These are phyloP conservation scores for Rhytidhysteron rufulum DNA, from an alignment of 2,329 filamentous ascomycete species.

Conservation along the genomic window DNA sequence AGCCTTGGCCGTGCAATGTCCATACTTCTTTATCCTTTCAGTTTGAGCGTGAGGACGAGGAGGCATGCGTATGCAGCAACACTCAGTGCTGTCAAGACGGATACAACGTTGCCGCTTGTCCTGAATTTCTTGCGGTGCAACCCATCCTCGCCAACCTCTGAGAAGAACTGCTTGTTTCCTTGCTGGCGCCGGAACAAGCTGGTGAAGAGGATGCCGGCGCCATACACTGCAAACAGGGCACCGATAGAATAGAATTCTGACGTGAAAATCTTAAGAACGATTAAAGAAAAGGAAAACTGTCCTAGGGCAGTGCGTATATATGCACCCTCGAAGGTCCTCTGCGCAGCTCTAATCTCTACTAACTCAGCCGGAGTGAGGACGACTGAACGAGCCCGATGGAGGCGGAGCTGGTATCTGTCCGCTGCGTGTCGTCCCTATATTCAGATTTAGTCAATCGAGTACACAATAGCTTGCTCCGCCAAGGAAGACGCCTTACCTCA, in stretches of 20 bases:
- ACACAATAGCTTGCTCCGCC: background rate
- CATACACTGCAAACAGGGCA: conserved; percentile 92
- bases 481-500: conserved; percentile 9
- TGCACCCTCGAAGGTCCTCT: conserved; percentile 94
- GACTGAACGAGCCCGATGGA: conserved; percentile 80
- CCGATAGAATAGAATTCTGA: conserved; percentile 95
- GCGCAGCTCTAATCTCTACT: conserved; percentile 89
- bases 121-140: conserved; percentile 59
- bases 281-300: conserved; percentile 91
- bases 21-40: conserved; percentile 29
- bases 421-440: conserved; percentile 56
- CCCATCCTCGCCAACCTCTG: conserved; percentile 57
- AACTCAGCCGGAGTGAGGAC: conserved; percentile 79
- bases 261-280: conserved; percentile 96
- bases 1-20: conserved; percentile 1
- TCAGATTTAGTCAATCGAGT: conserved; percentile 5
- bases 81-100: conserved; percentile 59
- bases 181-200: conserved; percentile 83
- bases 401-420: conserved; percentile 72
- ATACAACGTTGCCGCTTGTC: conserved; percentile 63
- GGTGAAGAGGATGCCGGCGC: conserved; percentile 76
- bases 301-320: conserved; percentile 93
- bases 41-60: conserved; percentile 55
- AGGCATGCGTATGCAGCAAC: conserved; percentile 59
- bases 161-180: conserved; percentile 92